Evolutionary conservation across 164 flowering plant genomes (phyloP), one percentile per base, ranked within the genome.

Genomic region (Tinospora cordifolia): DNA sequence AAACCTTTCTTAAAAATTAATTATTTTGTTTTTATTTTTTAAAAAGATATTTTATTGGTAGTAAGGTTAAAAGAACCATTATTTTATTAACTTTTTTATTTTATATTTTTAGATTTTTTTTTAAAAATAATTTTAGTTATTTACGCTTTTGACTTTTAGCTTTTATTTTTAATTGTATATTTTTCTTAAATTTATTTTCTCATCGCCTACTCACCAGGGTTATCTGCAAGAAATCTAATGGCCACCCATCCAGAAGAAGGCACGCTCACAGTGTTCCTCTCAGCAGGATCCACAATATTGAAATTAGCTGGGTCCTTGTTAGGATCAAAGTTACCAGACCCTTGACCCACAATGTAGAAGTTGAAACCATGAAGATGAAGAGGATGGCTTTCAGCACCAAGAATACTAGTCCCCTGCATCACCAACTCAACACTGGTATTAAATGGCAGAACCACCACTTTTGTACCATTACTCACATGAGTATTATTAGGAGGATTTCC

Each of bases 361-460:
- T 71, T 71, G 67, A 62, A 71, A 0, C 73, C 73, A 47, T 71
- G 73, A 25, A 71, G 17, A 46, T 71, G 73, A 3, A 71, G 60
- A 47, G 73, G 73, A 6, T 71, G 73, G 34, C 67, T 71, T 39
- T 71, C 73, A 19, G 62, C 73, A 47, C 67, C 73, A 2, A 60
- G 73, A 17, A 71, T 71, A 46, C 67, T 71, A 26, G 73, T 71
- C 15, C 62, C 73, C 15, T 71, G 73, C 73, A 71, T 30, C 11
- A 71, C 73, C 13, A 71, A 62, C 60, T 71, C 73, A 5, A 71
- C 73, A 27, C 44, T n/a, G 0, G 73, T 44, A 44, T 71, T 71
- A 15, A 63, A 63, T 0, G 73, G 73, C 14, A 71, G 44, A 13
- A 63, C 73, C 62, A 46, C 73, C 0, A 71, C 67, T 49, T 71